Evolutionary conservation across 768 basidiomycete genomes (phyloP).

Genomic region (Lyophyllum atratum): DNA sequence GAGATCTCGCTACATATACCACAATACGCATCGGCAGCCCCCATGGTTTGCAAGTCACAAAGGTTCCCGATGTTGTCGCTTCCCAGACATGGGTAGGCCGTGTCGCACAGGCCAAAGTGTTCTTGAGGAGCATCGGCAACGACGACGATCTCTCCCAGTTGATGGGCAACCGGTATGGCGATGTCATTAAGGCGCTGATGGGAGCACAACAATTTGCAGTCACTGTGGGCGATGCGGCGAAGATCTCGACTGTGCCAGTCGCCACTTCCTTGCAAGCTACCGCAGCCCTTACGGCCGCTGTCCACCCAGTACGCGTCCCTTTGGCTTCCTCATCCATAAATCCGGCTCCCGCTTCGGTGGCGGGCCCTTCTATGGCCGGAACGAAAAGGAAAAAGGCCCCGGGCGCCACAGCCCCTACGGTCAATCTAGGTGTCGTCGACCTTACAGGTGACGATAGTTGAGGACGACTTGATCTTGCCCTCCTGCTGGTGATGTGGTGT

Average conservation of each 20-base stretch:
- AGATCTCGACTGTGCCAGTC: background rate
- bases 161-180: slow-evolving; percentile 32
- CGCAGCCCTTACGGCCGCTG: background rate
- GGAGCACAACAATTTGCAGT: slow-evolving; percentile 2
- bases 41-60: slow-evolving; percentile 29
- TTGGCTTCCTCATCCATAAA: background rate
- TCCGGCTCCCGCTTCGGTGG: background rate
- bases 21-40: slow-evolving; percentile 27
- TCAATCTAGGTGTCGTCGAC: slow-evolving; percentile 23
- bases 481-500: too few species aligned
- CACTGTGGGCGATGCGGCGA: background rate
- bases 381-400: slow-evolving; percentile 22
- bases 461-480: too few species aligned
- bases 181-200: slow-evolving; percentile 29
- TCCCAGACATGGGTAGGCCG: slow-evolving; percentile 23
- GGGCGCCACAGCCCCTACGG: slow-evolving; percentile 10
- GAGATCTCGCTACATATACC: slow-evolving; percentile 24
- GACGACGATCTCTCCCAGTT: slow-evolving; percentile 26
- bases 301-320: background rate
- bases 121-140: slow-evolving; percentile 28
- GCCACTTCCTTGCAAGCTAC: background rate
- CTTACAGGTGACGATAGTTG: slow-evolving; percentile 22
- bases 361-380: slow-evolving; percentile 6
- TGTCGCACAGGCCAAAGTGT: slow-evolving; percentile 22
- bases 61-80: slow-evolving; percentile 22